Percentiles rank a stretch among this genome's conserved stretches.
Evolutionary conservation across 2,329 filamentous ascomycete genomes (phyloP).

Genomic region (Penicillium sp.): DNA sequence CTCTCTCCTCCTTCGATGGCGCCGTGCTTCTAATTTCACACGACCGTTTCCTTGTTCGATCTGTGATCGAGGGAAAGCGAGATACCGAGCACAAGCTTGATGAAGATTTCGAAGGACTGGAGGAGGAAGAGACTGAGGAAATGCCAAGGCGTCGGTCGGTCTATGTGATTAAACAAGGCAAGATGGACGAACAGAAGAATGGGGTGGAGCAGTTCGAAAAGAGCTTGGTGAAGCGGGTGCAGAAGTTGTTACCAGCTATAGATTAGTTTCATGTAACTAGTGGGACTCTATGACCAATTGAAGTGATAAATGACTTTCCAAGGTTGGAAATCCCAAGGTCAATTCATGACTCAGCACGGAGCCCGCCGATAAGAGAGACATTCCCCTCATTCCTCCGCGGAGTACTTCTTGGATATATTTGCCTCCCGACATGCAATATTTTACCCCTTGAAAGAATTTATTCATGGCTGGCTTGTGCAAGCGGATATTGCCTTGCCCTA

Average conservation of each 20-base stretch:
- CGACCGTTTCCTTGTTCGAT: slow-evolving; percentile 76
- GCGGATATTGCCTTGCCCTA: slow-evolving; percentile 8
- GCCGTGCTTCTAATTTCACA: slow-evolving; percentile 76
- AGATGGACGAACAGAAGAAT: slow-evolving; percentile 54
- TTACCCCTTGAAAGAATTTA: background rate
- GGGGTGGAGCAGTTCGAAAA: slow-evolving; percentile 67
- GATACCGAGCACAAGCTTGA: slow-evolving; percentile 40
- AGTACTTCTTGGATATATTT: background rate
- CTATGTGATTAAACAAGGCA: slow-evolving; percentile 60
- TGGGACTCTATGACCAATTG: background rate
- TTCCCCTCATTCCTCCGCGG: slow-evolving; percentile 7
- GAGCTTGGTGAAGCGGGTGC: slow-evolving; percentile 59
- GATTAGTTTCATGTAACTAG: background rate
- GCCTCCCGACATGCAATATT: slow-evolving; percentile 5
- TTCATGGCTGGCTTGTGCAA: slow-evolving; percentile 9
- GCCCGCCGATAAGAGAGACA: slow-evolving; percentile 1
- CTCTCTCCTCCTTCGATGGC: slow-evolving; percentile 66
- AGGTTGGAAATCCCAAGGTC: background rate
- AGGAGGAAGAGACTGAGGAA: slow-evolving; percentile 45
- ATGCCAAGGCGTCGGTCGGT: slow-evolving; percentile 53
- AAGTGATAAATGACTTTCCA: background rate
- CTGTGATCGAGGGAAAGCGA: slow-evolving; percentile 64
- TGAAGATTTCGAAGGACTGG: slow-evolving; percentile 48
- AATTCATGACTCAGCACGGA: slow-evolving; percentile 10
- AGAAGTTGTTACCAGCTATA: slow-evolving; percentile 39